A percentile compares a stretch with the other conserved stretches of the same genome.
Conservation (phyloP, 108 stramenopile species). For the Nitzschia sp. region DNA sequence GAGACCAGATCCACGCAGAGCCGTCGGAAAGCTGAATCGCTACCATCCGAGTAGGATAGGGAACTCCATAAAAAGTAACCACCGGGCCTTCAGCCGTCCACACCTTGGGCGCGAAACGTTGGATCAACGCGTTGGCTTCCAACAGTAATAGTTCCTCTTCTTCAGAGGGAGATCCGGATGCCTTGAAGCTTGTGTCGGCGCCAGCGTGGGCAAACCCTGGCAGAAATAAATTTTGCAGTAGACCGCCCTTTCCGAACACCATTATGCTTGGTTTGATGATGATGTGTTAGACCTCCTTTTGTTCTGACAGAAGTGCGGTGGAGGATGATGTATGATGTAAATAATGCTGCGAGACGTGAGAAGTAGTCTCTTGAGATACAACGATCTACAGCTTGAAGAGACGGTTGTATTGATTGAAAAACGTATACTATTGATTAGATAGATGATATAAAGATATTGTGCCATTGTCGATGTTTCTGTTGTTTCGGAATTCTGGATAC, state of each 20-base stretch:
- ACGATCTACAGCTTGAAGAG: no score
- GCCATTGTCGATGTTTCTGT: no score
- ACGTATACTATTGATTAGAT: no score
- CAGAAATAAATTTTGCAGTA: background rate
- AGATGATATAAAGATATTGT: no score
- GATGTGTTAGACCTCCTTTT: no score
- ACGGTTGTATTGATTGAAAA: no score
- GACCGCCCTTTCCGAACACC: background rate
- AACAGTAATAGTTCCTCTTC: background rate
- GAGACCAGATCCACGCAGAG: constrained; percentile 40
- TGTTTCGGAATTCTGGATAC: no score
- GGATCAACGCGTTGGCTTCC: background rate
- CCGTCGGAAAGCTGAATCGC: background rate
- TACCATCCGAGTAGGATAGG: constrained; percentile 16
- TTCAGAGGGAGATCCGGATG: background rate
- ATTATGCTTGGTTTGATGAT: background rate
- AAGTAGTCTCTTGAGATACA: no score
- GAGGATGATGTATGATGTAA: no score
- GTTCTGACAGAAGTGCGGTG: no score
- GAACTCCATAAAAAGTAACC: constrained; percentile 13
- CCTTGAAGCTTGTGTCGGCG: background rate
- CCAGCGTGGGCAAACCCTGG: background rate
- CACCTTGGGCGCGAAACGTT: constrained; percentile 12
- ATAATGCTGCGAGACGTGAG: no score
- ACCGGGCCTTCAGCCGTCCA: constrained; percentile 12